These are phyloP conservation scores for Glycine latifolia DNA, from an alignment of 306 rosid genomes.

Conservation along the genomic window DNA sequence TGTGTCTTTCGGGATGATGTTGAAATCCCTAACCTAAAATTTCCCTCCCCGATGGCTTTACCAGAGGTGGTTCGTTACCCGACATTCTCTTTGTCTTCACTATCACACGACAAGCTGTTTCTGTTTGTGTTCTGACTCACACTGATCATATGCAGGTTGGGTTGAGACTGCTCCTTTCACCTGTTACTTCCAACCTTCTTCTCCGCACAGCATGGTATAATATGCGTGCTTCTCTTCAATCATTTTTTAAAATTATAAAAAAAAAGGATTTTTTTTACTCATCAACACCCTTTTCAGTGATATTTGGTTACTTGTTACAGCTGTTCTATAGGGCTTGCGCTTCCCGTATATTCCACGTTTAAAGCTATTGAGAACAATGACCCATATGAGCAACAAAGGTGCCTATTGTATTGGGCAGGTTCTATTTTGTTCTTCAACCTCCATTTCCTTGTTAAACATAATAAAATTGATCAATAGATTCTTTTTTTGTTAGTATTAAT, in stretches of 20 bases:
- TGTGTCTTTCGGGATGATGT: too few species aligned
- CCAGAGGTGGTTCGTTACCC: too few species aligned
- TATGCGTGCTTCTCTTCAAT: not conserved
- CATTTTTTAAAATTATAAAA: not conserved
- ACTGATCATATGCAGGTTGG: slow-evolving; percentile 50
- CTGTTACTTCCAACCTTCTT: slow-evolving; percentile 54
- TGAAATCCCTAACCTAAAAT: too few species aligned
- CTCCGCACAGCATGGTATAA: slow-evolving; percentile 60
- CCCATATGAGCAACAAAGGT: slow-evolving; percentile 54
- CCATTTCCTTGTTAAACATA: not conserved
- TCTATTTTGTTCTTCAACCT: not conserved
- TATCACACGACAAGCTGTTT: not conserved
- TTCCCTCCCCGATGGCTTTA: too few species aligned
- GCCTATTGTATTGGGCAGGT: slow-evolving; percentile 75
- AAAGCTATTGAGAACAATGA: slow-evolving; percentile 69
- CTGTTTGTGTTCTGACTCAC: not conserved
- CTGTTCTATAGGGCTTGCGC: slow-evolving; percentile 61
- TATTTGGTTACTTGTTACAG: slow-evolving; percentile 43
- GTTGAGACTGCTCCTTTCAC: slow-evolving; percentile 53
- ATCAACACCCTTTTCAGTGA: not conserved
- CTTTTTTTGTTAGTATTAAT: not conserved
- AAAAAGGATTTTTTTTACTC: not conserved
- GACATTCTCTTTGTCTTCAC: too few species aligned
- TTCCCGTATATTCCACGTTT: slow-evolving; percentile 67
- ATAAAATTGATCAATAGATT: not conserved